Conservation (phyloP, 495 filamentous ascomycete genomes). For the Hypoxylon lienhwacheense region DNA sequence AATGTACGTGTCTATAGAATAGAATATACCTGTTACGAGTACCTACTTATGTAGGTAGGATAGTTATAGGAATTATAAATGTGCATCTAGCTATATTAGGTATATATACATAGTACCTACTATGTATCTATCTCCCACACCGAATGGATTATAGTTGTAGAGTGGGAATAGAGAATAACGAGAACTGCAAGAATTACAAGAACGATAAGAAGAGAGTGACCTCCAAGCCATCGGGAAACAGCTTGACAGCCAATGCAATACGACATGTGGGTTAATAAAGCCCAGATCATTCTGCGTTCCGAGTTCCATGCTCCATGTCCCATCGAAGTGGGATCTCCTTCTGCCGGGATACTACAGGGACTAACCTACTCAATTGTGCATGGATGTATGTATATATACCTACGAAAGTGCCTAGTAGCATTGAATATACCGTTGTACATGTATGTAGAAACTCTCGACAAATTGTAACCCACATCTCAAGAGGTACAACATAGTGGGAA, state of each 20-base stretch:
- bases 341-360: not conserved
- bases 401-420: no score
- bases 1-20: not conserved
- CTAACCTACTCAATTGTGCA: slow-evolving; percentile 16
- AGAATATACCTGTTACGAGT: not conserved
- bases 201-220: no score
- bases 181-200: no score
- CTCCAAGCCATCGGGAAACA: slow-evolving; percentile 20
- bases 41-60: not conserved
- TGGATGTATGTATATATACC: no score
- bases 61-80: not conserved
- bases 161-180: no score
- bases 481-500: not conserved
- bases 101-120: not conserved
- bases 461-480: not conserved
- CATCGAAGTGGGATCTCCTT: no score
- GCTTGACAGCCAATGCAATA: slow-evolving; percentile 22
- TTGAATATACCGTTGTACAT: no score
- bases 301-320: slow-evolving; percentile 1
- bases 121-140: not conserved
- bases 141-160: no score
- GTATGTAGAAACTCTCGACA: no score
- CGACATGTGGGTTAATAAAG: slow-evolving; percentile 19
- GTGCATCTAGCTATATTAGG: no score
- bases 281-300: slow-evolving; percentile 19